Evolutionary conservation across 2,329 filamentous ascomycete species (phyloP).

Genomic region (Alternaria incomplexa): DNA sequence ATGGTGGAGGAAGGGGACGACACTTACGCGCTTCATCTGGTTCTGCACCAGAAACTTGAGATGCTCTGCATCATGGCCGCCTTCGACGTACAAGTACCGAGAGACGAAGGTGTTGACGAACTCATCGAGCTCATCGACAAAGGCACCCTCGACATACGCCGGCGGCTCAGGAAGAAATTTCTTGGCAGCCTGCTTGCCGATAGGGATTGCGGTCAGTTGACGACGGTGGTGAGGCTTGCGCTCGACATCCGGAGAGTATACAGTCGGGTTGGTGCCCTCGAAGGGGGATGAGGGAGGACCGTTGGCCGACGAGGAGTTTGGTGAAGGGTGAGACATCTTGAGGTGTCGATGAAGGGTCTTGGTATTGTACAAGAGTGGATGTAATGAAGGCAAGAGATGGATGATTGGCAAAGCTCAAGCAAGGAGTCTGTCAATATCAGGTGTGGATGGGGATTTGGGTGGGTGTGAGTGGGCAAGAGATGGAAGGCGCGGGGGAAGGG

Average conservation of each 20-base stretch:
- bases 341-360: conserved; percentile 2
- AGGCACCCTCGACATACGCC: conserved; percentile 21
- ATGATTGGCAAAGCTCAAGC: conserved; percentile 23
- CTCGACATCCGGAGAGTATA: conserved; percentile 34
- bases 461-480: conserved; percentile 11
- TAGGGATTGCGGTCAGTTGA: conserved; percentile 18
- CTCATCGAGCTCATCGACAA: conserved; percentile 37
- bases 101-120: conserved; percentile 27
- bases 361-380: conserved; percentile 15
- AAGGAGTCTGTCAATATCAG: conserved; percentile 17
- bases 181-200: conserved; percentile 13
- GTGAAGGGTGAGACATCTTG: conserved; percentile 36
- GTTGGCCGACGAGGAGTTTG: conserved; percentile 26
- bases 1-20: neutral
- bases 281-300: conserved; percentile 35
- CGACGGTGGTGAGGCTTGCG: conserved; percentile 24
- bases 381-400: conserved; percentile 16
- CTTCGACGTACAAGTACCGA: conserved; percentile 32
- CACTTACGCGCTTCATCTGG: conserved; percentile 40
- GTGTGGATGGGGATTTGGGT: conserved; percentile 1
- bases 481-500: conserved; percentile 16
- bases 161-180: conserved; percentile 19
- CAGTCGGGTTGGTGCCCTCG: conserved; percentile 34
- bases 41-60: conserved; percentile 32
- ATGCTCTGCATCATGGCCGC: conserved; percentile 31